These are phyloP conservation scores for Schizochytrium sp. DNA, from an alignment of 108 stramenopile species.

Conservation along the genomic window DNA sequence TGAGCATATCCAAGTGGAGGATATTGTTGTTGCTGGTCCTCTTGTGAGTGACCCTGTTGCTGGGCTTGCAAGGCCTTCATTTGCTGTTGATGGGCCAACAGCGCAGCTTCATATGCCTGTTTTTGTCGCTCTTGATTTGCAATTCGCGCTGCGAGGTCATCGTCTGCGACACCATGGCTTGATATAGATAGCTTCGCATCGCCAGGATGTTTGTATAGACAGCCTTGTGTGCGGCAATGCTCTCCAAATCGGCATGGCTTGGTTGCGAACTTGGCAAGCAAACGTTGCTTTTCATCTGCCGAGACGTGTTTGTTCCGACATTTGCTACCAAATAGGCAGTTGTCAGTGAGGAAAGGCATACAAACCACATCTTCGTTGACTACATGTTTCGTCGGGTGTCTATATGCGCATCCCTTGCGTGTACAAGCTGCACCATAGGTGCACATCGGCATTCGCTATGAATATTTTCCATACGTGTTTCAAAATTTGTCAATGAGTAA, in stretches of 20 bases:
- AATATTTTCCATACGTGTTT: not conserved
- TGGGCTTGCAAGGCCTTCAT: constrained; percentile 21
- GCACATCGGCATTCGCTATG: constrained; percentile 41
- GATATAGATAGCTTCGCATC: not conserved
- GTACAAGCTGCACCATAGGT: constrained; percentile 54
- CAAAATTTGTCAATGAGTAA: no score
- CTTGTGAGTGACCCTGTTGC: not conserved
- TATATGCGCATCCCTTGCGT: constrained; percentile 59
- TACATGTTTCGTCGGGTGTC: constrained; percentile 55
- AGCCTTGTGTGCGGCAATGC: constrained; percentile 4
- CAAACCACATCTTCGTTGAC: constrained; percentile 36
- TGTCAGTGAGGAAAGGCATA: constrained; percentile 18
- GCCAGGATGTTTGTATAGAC: constrained; percentile 46
- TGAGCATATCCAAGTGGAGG: no score
- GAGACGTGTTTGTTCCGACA: constrained; percentile 51
- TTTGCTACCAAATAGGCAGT: constrained; percentile 31
- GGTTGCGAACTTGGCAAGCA: constrained; percentile 41
- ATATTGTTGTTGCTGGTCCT: no score
- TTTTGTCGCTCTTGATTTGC: not conserved
- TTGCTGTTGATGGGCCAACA: constrained; percentile 15
- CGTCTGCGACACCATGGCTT: not conserved
- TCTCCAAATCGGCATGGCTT: constrained; percentile 50
- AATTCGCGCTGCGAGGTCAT: not conserved
- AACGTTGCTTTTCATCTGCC: not conserved
- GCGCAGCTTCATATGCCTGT: constrained; percentile 4